Percentiles rank a stretch among this genome's conserved stretches.
phyloP scores from a whole-genome alignment of 2,329 filamentous ascomycete genomes.

The Gaeumannomyces sp. region DNA sequence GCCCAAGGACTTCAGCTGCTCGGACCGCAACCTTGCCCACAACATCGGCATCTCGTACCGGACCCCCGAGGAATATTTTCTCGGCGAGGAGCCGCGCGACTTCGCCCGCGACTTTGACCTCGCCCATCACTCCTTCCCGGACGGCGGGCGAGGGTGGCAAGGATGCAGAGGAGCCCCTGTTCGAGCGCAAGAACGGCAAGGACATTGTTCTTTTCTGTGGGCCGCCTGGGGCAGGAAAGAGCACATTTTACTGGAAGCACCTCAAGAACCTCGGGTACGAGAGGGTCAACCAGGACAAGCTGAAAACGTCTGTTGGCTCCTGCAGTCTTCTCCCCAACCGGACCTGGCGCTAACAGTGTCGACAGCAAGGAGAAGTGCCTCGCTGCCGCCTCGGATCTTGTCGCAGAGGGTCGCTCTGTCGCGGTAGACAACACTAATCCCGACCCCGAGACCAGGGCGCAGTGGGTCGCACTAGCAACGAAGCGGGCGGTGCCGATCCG shows the following conservation, averaged over 20 bases:
- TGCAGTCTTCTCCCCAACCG: slow-evolving; percentile 15
- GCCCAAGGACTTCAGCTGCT: slow-evolving; percentile 58
- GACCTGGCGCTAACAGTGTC: slow-evolving; percentile 13
- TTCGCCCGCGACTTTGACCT: slow-evolving; percentile 71
- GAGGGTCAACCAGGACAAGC: slow-evolving; percentile 82
- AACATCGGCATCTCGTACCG: slow-evolving; percentile 76
- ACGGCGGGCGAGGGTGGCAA: slow-evolving; percentile 17
- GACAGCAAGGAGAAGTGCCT: slow-evolving; percentile 56
- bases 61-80: slow-evolving; percentile 91
- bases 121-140: slow-evolving; percentile 41
- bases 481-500: slow-evolving; percentile 69
- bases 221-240: slow-evolving; percentile 85
- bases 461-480: slow-evolving; percentile 71
- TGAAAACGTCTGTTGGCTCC: slow-evolving; percentile 55
- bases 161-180: slow-evolving; percentile 28
- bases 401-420: slow-evolving; percentile 62
- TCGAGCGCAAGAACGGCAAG: slow-evolving; percentile 55
- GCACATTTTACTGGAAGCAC: slow-evolving; percentile 77
- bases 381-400: slow-evolving; percentile 60
- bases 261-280: slow-evolving; percentile 74
- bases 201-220: slow-evolving; percentile 86
- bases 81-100: slow-evolving; percentile 57
- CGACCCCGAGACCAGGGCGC: slow-evolving; percentile 65
- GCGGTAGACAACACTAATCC: slow-evolving; percentile 94
- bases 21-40: slow-evolving; percentile 72